These are phyloP conservation scores for Boletus subluridellus DNA, from an alignment of 1,284 basidiomycete genomes.

Conservation along the genomic window DNA sequence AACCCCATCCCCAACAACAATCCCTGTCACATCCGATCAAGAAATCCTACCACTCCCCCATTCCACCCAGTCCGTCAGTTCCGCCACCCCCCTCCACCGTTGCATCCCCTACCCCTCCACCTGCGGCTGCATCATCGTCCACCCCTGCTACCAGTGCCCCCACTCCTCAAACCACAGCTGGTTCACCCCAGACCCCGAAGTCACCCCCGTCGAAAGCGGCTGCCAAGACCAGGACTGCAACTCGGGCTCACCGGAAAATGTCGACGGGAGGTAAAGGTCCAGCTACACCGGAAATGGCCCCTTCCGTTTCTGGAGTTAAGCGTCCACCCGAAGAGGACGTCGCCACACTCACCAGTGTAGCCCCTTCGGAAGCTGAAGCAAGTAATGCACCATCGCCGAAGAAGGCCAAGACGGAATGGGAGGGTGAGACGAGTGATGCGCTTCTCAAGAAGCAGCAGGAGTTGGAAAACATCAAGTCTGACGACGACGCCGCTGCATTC, in stretches of 20 bases:
- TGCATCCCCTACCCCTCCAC: conserved; percentile 41
- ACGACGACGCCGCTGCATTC: conserved; percentile 61
- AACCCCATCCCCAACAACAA: conserved; percentile 11
- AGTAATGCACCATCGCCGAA: conserved; percentile 66
- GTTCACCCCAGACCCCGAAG: conserved; percentile 51
- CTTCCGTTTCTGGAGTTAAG: conserved; percentile 43
- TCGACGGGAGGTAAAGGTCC: conserved; percentile 44
- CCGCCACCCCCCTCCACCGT: conserved; percentile 22
- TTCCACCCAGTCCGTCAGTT: conserved; percentile 26
- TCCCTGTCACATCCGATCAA: conserved; percentile 22
- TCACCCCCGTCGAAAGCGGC: conserved; percentile 53
- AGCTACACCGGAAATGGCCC: conserved; percentile 31
- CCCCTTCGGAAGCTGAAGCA: conserved; percentile 37
- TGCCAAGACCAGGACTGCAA: conserved; percentile 41
- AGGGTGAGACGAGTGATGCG: conserved; percentile 52
- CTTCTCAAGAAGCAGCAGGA: conserved; percentile 53
- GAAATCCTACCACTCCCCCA: conserved; percentile 19
- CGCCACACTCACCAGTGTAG: conserved; percentile 22
- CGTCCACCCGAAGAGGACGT: conserved; percentile 60
- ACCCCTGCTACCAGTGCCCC: conserved; percentile 43
- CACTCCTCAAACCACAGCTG: conserved; percentile 53
- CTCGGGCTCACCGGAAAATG: conserved; percentile 43
- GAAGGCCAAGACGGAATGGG: conserved; percentile 66
- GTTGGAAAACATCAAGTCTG: conserved; percentile 57
- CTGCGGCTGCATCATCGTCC: conserved; percentile 27